Conservation (phyloP, 2,329 filamentous ascomycete species). For the Epichloe gansuensis region DNA sequence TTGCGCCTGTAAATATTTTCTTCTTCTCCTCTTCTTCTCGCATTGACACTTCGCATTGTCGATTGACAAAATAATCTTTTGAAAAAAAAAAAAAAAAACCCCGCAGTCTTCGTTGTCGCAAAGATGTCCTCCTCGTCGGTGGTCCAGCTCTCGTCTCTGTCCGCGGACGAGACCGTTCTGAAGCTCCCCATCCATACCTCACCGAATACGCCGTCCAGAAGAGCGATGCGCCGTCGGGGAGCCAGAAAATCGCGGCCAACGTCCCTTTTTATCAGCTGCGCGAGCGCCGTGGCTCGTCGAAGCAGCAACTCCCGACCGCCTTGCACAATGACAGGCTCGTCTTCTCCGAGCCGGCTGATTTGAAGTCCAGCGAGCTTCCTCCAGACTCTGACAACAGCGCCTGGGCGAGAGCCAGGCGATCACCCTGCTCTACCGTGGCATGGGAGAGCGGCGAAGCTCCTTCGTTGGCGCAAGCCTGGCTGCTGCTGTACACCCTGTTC, state of each 20-base stretch:
- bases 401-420: constrained; percentile 44
- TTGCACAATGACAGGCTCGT: constrained; percentile 24
- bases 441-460: constrained; percentile 32
- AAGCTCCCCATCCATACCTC: constrained; percentile 38
- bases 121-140: constrained; percentile 8
- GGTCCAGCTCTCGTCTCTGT: constrained; percentile 15
- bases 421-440: constrained; percentile 31
- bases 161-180: constrained; percentile 27
- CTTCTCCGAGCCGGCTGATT: constrained; percentile 34
- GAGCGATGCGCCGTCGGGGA: constrained; percentile 11
- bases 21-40: too few species aligned
- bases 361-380: constrained; percentile 37
- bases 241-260: constrained; percentile 5
- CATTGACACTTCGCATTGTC: neutral
- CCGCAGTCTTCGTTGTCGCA: neutral
- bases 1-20: neutral
- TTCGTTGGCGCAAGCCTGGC: constrained; percentile 39
- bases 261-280: constrained; percentile 24
- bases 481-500: constrained; percentile 40
- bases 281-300: constrained; percentile 16
- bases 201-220: constrained; percentile 31
- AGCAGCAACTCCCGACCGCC: constrained; percentile 17
- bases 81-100: neutral
- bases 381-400: constrained; percentile 40
- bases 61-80: neutral